Conservation (phyloP, 176 grass and related monocot species). For the Oryza brachyantha region DNA sequence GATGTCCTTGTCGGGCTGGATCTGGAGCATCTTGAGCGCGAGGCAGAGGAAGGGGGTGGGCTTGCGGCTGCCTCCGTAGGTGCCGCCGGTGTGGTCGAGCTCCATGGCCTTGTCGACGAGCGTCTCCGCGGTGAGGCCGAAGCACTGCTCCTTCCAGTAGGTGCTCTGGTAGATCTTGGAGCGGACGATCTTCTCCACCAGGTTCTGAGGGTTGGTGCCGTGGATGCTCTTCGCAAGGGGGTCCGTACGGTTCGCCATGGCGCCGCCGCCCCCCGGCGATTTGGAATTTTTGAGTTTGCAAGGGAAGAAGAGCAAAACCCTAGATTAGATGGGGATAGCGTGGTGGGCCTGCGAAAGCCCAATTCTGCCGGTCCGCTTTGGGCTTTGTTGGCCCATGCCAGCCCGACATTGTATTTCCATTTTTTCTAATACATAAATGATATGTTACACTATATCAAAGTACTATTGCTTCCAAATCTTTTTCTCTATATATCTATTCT, state of each 20-base stretch:
- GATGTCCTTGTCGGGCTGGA: constrained; percentile 97
- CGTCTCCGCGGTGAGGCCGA: constrained; percentile 91
- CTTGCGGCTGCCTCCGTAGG: constrained; percentile 69
- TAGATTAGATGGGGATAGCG: constrained; percentile 16
- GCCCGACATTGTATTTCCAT: too few relatives aligned
- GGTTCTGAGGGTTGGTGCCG: constrained; percentile 93
- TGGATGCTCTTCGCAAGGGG: constrained; percentile 79
- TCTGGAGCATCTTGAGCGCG: constrained; percentile 98
- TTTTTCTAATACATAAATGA: too few relatives aligned
- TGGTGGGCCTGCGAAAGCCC: too few relatives aligned
- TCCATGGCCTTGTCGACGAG: constrained; percentile 99
- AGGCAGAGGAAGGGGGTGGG: constrained; percentile 91
- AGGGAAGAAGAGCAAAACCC: constrained; percentile 23
- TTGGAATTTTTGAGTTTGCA: neutral
- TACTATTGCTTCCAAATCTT: too few relatives aligned
- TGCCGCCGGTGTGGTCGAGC: constrained; percentile 87
- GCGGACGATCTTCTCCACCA: constrained; percentile 96
- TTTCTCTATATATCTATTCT: too few relatives aligned
- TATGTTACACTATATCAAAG: too few relatives aligned
- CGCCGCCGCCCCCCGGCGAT: neutral
- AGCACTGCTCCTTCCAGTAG: constrained; percentile 99
- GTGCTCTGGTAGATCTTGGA: constrained; percentile 93
- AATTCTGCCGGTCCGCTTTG: too few relatives aligned
- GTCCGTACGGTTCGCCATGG: constrained; percentile 92
- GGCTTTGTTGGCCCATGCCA: too few relatives aligned